A percentile compares a stretch with the other conserved stretches of the same genome.
Conservation (phyloP, 2,329 filamentous ascomycete species). For the Anthostomella pinea region DNA sequence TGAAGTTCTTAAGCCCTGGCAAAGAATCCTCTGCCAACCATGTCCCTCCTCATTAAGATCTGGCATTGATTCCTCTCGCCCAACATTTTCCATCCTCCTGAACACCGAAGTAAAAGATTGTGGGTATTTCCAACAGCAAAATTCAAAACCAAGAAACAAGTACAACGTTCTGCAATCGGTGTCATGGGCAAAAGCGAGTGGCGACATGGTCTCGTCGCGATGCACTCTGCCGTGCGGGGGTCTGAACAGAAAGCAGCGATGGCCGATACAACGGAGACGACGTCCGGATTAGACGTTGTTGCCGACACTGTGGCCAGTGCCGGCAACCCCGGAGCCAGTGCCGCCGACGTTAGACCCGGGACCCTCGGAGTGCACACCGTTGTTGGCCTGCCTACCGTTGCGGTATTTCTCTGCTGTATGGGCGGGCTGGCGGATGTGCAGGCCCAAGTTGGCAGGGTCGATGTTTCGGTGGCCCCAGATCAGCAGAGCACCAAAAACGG, state of each 20-base stretch:
- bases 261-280: too few relatives aligned
- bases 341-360: conserved; percentile 14
- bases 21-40: too few relatives aligned
- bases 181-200: neutral
- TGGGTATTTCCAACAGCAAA: conserved; percentile 1
- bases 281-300: too few relatives aligned
- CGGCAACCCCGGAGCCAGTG: too few relatives aligned
- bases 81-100: neutral
- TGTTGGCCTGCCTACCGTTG: neutral
- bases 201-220: too few relatives aligned
- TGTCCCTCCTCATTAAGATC: too few relatives aligned
- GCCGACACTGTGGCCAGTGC: too few relatives aligned
- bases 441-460: conserved; percentile 53
- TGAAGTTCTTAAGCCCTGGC: too few relatives aligned
- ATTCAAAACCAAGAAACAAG: neutral
- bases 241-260: too few relatives aligned
- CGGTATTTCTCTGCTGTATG: conserved; percentile 22
- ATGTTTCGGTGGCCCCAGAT: conserved; percentile 63
- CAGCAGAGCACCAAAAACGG: conserved; percentile 58
- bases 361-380: conserved; percentile 17
- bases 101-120: conserved; percentile 1
- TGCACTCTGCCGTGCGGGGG: too few relatives aligned
- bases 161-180: too few relatives aligned
- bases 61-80: too few relatives aligned
- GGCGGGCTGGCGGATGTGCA: conserved; percentile 36